Evolutionary conservation across 2,329 filamentous ascomycete genomes (phyloP).

Genomic region (Claviceps sp.): DNA sequence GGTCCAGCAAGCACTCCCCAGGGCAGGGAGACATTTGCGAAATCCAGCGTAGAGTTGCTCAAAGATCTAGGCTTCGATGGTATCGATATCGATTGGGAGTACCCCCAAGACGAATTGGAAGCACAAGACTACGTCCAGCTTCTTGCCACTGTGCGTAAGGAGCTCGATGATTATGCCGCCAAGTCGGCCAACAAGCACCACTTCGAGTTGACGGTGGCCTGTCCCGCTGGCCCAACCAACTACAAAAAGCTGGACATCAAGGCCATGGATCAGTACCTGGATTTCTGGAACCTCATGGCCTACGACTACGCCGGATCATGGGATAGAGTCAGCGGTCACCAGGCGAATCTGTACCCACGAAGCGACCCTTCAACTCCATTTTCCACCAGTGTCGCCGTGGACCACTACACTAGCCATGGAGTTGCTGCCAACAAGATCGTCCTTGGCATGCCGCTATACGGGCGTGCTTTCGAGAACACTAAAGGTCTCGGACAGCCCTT

Average conservation of each 20-base stretch:
- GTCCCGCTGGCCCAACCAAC: conserved; percentile 48
- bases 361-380: conserved; percentile 62
- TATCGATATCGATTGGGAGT: conserved; percentile 58
- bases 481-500: conserved; percentile 58
- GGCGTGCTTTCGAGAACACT: conserved; percentile 70
- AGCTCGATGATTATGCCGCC: conserved; percentile 43
- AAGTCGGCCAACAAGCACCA: conserved; percentile 31
- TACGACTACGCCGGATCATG: conserved; percentile 82
- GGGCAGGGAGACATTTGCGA: conserved; percentile 60
- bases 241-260: conserved; percentile 48
- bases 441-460: conserved; percentile 85
- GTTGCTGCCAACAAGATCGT: conserved; percentile 63
- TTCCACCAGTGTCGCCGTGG: conserved; percentile 56
- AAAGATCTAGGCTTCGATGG: conserved; percentile 70
- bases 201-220: conserved; percentile 53
- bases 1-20: conserved; percentile 54
- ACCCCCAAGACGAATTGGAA: conserved; percentile 40
- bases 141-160: conserved; percentile 39
- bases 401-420: conserved; percentile 52
- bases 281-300: conserved; percentile 76
- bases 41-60: conserved; percentile 59
- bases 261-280: conserved; percentile 51
- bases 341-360: conserved; percentile 59
- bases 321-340: conserved; percentile 59
- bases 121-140: conserved; percentile 47